phyloP scores from a whole-genome alignment of 1,284 basidiomycete genomes.

The Lentinus polychrous region DNA sequence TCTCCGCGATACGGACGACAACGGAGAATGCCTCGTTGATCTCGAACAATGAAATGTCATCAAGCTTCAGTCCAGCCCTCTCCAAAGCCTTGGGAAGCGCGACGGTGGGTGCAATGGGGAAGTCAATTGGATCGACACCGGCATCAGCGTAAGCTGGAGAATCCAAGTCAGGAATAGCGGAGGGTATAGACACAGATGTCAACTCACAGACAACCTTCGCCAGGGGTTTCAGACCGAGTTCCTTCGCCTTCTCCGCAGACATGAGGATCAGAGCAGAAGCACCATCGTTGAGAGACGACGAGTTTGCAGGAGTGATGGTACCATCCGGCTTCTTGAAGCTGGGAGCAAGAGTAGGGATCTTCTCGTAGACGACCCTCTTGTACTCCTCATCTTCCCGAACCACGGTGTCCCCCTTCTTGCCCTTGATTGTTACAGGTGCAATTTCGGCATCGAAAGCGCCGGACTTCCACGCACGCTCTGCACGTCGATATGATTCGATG shows the following conservation, averaged over 20 bases:
- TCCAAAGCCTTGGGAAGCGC: conserved; percentile 88
- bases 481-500: conserved; percentile 91
- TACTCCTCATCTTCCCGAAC: conserved; percentile 97
- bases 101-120: conserved; percentile 91
- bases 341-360: conserved; percentile 80
- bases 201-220: conserved; percentile 84
- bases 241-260: conserved; percentile 84
- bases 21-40: conserved; percentile 99
- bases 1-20: conserved; percentile 88
- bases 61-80: conserved; percentile 75
- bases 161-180: conserved; percentile 15
- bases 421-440: conserved; percentile 89
- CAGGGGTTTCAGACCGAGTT: conserved; percentile 84
- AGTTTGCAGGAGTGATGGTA: conserved; percentile 92
- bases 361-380: conserved; percentile 91
- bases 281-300: conserved; percentile 93
- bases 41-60: conserved; percentile 92
- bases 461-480: conserved; percentile 84
- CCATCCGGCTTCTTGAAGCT: conserved; percentile 91
- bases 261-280: conserved; percentile 95
- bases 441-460: conserved; percentile 88
- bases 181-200: conserved; percentile 4
- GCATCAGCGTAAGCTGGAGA: conserved; percentile 89
- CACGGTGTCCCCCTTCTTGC: conserved; percentile 88
- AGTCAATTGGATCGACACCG: conserved; percentile 94